phyloP scores from a whole-genome alignment of 1,284 basidiomycete species.

The Naganishia albida region DNA sequence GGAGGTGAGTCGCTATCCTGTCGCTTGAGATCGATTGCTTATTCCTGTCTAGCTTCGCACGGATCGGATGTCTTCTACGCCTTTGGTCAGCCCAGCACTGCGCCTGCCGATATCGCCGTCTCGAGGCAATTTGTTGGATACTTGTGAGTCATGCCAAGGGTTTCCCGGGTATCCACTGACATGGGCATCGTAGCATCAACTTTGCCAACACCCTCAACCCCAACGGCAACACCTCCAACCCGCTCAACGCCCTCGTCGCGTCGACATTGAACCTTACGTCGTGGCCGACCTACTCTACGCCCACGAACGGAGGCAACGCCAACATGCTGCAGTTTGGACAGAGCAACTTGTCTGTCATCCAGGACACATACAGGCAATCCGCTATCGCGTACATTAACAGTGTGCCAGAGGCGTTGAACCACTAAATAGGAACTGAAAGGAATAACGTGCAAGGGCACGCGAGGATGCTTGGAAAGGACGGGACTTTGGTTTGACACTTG shows the following conservation, averaged over 20 bases:
- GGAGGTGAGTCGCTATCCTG: conserved; percentile 39
- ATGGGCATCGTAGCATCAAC: conserved; percentile 38
- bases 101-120: conserved; percentile 39
- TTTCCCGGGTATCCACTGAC: neutral
- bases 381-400: conserved; percentile 44
- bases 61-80: conserved; percentile 40
- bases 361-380: conserved; percentile 45
- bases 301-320: conserved; percentile 27
- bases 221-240: conserved; percentile 35
- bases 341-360: conserved; percentile 42
- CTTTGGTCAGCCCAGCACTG: conserved; percentile 36
- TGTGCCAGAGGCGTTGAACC: conserved; percentile 31
- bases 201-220: conserved; percentile 49
- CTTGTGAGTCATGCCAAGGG: conserved; percentile 39
- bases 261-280: conserved; percentile 37
- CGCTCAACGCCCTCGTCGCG: conserved; percentile 26
- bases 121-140: conserved; percentile 42
- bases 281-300: conserved; percentile 44
- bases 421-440: neutral
- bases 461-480: neutral
- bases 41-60: conserved; percentile 37
- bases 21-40: neutral
- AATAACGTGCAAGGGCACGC: neutral
- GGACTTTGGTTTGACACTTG: neutral
- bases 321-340: conserved; percentile 42